phyloP scores from a whole-genome alignment of 169 alveolate genomes.

The Pseudocohnilembus persalinus region DNA sequence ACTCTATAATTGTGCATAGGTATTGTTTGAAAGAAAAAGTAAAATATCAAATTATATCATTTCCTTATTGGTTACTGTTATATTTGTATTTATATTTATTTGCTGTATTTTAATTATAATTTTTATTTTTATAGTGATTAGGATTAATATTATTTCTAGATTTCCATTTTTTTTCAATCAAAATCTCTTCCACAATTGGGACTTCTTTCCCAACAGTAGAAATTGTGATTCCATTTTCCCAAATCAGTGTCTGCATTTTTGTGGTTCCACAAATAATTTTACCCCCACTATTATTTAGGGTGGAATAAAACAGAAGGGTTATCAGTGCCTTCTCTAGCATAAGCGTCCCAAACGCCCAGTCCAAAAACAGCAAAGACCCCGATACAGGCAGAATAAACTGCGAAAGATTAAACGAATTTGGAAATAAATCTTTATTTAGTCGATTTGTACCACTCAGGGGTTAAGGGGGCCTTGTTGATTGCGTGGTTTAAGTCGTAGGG shows the following conservation, averaged over 20 bases:
- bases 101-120: too few species aligned
- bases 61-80: too few species aligned
- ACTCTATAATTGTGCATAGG: too few species aligned
- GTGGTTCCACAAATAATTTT: slow-evolving; percentile 7
- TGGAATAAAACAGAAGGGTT: not conserved
- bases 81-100: too few species aligned
- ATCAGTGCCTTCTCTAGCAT: slow-evolving; percentile 9
- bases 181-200: slow-evolving; percentile 51
- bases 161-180: slow-evolving; percentile 19
- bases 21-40: too few species aligned
- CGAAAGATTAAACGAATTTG: slow-evolving; percentile 3
- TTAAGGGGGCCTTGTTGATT: slow-evolving; percentile 15
- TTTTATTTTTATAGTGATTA: too few species aligned
- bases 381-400: not conserved
- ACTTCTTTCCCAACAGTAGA: slow-evolving; percentile 39
- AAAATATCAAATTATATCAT: too few species aligned
- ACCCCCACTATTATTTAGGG: slow-evolving; percentile 14
- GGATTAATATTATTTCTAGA: not conserved
- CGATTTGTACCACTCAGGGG: slow-evolving; percentile 24
- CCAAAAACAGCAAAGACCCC: not conserved
- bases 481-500: slow-evolving; percentile 39
- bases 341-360: slow-evolving; percentile 3
- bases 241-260: slow-evolving; percentile 33
- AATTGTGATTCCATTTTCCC: slow-evolving; percentile 52
- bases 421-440: slow-evolving; percentile 24